Conservation (phyloP, 2,329 filamentous ascomycete species). For the Mycogone perniciosa region DNA sequence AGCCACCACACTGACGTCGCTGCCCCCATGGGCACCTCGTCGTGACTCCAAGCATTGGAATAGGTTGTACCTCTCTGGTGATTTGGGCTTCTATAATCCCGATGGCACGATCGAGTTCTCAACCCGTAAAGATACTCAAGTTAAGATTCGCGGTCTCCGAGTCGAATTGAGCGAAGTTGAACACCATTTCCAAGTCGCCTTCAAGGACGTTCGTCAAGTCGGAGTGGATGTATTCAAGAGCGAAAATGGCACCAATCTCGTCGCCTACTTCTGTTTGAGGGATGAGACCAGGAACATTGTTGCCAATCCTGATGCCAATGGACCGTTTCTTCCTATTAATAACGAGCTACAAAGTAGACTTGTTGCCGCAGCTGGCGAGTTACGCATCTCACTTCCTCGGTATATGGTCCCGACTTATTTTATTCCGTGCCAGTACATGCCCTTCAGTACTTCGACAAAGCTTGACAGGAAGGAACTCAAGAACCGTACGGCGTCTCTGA, state of each 20-base stretch:
- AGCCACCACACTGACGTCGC: background rate
- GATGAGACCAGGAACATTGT: background rate
- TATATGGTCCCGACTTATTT: background rate
- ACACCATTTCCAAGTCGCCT: background rate
- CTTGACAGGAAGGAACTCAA: conserved; percentile 5
- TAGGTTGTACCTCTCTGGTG: conserved; percentile 12
- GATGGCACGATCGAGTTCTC: conserved; percentile 13
- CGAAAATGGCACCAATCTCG: background rate
- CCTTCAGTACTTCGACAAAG: conserved; percentile 2
- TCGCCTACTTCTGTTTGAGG: background rate
- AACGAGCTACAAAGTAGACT: background rate
- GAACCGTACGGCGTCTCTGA: background rate
- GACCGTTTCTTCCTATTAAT: background rate
- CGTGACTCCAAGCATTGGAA: background rate
- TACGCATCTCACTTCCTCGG: background rate
- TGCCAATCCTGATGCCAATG: background rate
- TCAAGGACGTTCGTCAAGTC: background rate
- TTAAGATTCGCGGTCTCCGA: conserved; percentile 17
- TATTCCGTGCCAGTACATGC: background rate
- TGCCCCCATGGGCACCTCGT: background rate
- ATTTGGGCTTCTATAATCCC: conserved; percentile 10
- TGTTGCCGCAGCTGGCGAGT: background rate
- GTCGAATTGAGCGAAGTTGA: conserved; percentile 15
- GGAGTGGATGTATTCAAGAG: conserved; percentile 2
- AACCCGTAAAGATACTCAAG: conserved; percentile 16